Conservation (phyloP, 371 early-diverging fungal species). For the Actinomucor elegans region DNA sequence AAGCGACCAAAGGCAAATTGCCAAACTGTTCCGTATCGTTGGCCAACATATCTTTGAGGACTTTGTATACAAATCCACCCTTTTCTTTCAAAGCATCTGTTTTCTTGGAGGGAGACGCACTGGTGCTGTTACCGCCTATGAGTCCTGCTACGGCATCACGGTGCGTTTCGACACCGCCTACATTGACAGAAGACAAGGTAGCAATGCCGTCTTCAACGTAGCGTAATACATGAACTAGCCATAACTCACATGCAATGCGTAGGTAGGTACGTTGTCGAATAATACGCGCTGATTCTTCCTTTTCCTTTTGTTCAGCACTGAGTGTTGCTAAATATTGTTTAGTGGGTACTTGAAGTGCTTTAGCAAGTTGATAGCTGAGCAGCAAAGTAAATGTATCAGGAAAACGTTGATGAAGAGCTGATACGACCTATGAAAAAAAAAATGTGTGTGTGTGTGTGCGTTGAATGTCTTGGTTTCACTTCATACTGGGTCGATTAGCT, state of each 20-base stretch:
- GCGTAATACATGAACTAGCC: slow-evolving; percentile 78
- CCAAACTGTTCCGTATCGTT: slow-evolving; percentile 55
- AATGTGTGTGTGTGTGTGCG: no score
- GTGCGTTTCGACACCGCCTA: slow-evolving; percentile 48
- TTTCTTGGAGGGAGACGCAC: slow-evolving; percentile 7
- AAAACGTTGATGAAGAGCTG: slow-evolving; percentile 91
- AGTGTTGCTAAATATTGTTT: slow-evolving; percentile 58
- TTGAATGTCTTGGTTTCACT: background rate
- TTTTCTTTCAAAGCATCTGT: slow-evolving; percentile 19
- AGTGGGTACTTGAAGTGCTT: slow-evolving; percentile 50
- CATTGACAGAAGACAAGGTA: slow-evolving; percentile 46
- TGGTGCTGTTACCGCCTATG: slow-evolving; percentile 24
- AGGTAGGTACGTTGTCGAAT: slow-evolving; percentile 68
- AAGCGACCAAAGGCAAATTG: slow-evolving; percentile 75
- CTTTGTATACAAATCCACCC: slow-evolving; percentile 33
- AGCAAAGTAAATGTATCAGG: slow-evolving; percentile 74
- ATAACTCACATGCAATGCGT: slow-evolving; percentile 81
- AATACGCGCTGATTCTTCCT: slow-evolving; percentile 79
- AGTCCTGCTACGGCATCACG: slow-evolving; percentile 61
- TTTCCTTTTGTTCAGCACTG: slow-evolving; percentile 79
- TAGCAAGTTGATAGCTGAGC: slow-evolving; percentile 63
- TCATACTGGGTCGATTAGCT: background rate
- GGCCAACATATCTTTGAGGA: slow-evolving; percentile 43
- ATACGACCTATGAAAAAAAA: slow-evolving; percentile 57
- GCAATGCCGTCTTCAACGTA: slow-evolving; percentile 68